phyloP scores from a whole-genome alignment of 2,329 filamentous ascomycete species.

The Arthrobotrys conoides region DNA sequence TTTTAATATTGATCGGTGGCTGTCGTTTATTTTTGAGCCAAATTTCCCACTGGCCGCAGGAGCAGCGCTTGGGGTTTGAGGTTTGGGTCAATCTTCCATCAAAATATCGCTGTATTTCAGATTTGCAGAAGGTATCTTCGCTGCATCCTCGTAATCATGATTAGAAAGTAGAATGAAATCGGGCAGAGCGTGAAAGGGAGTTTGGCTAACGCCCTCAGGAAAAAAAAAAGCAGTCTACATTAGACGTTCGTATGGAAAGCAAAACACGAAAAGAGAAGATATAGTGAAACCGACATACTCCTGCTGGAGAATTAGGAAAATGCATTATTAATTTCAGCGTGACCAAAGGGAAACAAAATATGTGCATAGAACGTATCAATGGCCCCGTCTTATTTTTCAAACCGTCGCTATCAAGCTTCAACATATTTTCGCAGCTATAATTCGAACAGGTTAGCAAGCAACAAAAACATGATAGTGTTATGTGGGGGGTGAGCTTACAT shows the following conservation, averaged over 20 bases:
- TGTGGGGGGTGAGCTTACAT: slow-evolving; percentile 78
- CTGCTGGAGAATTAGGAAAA: slow-evolving; percentile 27
- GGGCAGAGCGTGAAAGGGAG: not conserved
- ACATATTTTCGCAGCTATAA: slow-evolving; percentile 57
- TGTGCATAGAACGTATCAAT: slow-evolving; percentile 58
- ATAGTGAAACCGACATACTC: slow-evolving; percentile 33
- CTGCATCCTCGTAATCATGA: not conserved
- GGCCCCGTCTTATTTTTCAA: slow-evolving; percentile 1
- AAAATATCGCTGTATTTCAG: slow-evolving; percentile 32
- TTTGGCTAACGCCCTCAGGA: slow-evolving; percentile 31
- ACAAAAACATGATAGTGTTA: not conserved
- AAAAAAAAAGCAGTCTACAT: slow-evolving; percentile 48
- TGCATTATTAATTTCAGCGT: slow-evolving; percentile 12
- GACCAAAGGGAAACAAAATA: slow-evolving; percentile 25
- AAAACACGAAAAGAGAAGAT: slow-evolving; percentile 3
- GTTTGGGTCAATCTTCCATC: not conserved
- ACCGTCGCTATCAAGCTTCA: slow-evolving; percentile 26
- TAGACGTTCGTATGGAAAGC: not conserved
- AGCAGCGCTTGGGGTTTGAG: not conserved
- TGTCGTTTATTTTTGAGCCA: not conserved
- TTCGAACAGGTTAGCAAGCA: not conserved
- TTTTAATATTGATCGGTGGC: not conserved
- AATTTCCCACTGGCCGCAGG: not conserved
- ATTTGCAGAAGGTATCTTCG: slow-evolving; percentile 11
- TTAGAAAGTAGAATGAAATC: not conserved